Percentiles rank a stretch among this genome's conserved stretches.
Conservation (phyloP, 306 rosid species). For the Castanospermum australe region DNA sequence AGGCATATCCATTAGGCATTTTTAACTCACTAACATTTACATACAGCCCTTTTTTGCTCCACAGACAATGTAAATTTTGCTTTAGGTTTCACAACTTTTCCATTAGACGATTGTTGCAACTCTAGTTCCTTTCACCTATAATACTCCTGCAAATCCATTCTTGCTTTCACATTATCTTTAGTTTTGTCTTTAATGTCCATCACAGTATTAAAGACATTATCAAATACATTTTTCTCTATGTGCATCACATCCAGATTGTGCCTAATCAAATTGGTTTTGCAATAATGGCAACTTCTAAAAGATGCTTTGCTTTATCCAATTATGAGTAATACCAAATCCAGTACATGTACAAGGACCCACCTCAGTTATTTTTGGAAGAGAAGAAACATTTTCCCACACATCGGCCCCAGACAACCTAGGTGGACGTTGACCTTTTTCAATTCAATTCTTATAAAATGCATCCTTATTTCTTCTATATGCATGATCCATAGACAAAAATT, state of each 20-base stretch:
- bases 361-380: not conserved
- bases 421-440: no score
- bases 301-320: not conserved
- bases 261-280: not conserved
- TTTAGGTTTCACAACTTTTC: not conserved
- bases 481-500: not conserved
- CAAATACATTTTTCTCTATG: no score
- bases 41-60: not conserved
- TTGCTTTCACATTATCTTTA: no score
- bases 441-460: no score
- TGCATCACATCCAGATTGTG: not conserved
- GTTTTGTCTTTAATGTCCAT: no score
- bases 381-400: no score
- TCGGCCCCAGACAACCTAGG: no score
- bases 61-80: not conserved
- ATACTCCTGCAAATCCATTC: no score
- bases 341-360: not conserved
- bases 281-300: not conserved
- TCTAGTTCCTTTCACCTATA: not conserved
- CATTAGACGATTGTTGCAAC: not conserved
- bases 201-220: no score
- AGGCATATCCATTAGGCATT: not conserved
- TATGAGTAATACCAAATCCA: not conserved
- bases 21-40: not conserved
- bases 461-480: not conserved